Evolutionary conservation across 805 yeast species (phyloP), one percentile per base, ranked within the genome.

Genomic region (Priceomyces medius): DNA sequence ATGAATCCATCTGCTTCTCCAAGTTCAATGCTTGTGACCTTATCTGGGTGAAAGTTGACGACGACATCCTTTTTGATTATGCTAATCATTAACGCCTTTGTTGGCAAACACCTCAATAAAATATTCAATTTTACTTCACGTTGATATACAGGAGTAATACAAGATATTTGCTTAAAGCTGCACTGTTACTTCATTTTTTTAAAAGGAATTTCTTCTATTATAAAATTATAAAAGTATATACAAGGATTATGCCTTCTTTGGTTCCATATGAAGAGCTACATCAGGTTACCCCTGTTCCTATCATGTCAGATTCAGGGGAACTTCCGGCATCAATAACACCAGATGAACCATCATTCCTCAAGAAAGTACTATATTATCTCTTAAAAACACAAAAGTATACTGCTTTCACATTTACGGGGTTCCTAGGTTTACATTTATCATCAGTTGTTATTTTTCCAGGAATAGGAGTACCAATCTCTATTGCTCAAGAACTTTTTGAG

Each of bases 1-100:
- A 60, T 4, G 66, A 55, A 43, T 85, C 89, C 3, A 91, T 74
- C 55, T 83, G 85, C 38, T 81, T 77, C 59, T 91, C 97, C 37
- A 83, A 64, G 6, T 80, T 71, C 26, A 89, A 68, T 0, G 83
- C 80, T 53, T 83, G 85, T 20, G 85, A 69, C 56, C 95, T 73
- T 10, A 80, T 71, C 36, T 87, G 87, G 13, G 79, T 72, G 59
- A 85, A 86, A 3, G 86, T 65, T 7, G 76, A 63, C 55, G 71
- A 62, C 14, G 63, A 54, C 64, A 59, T 61, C 12, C 14, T 23
- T 26, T 26, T n/a, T 10, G 29, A 12, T 26, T 26, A 26, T 26
- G n/a, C 14, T 26, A 14, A n/a, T 8, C n/a, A n/a, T 5, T 9
- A 5, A n/a, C 14, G 9, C 12, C 29, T 26, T 26, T 14, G 29